Base-by-base conservation (phyloP, 495 filamentous ascomycete species). In the Lepidopterella palustris region DNA sequence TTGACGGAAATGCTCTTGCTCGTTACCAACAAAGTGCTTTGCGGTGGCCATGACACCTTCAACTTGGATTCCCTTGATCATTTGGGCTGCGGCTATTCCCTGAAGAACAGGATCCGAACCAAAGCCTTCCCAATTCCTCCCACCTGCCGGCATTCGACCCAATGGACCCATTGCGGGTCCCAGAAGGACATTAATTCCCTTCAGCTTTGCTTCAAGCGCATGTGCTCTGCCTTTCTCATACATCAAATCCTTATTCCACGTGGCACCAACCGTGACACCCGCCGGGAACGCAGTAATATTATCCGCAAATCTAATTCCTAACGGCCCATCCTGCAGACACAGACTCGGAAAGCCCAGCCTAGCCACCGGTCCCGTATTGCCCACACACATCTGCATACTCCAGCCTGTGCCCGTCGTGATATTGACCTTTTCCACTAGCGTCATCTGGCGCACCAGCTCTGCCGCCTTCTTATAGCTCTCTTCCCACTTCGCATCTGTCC, bases 321-420 rank as follows among this genome's bases (percentile, higher is more conserved):
- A 75, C 18, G 92, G 93, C 0, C 93, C 92, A 68, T 98, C 92
- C 68, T 98, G 92, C 31, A 97, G 78, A 68, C 90, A 91, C 0
- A 97, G 77, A 10, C 86, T 83, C 0, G 93, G 93, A 67, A 97
- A 97, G 20, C 82, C 82, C 18, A 90, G 57, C 8, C 63, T 51
- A n/a, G 65, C 65, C 1, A 74, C 72, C 1, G 68, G 60, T 20
- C 69, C 70, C 47, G 90, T 96, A 71, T 95, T 96, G 18, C 92
- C 93, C 4, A 97, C 90, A 56, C 91, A 93, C 49, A 90, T 77
- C 0, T 87, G 90, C 86, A 92, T 92, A 70, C 80, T 76, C 92
- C 92, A 97, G 6, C 93, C 92, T 0, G 84, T 91, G 0, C 92
- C 92, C 0, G 92, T 96, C 0, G 93, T 97, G 63, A 97, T 78